Percentiles rank a stretch among this genome's conserved stretches.
phyloP scores from a whole-genome alignment of 345 rosid species.

The Linum tenue region DNA sequence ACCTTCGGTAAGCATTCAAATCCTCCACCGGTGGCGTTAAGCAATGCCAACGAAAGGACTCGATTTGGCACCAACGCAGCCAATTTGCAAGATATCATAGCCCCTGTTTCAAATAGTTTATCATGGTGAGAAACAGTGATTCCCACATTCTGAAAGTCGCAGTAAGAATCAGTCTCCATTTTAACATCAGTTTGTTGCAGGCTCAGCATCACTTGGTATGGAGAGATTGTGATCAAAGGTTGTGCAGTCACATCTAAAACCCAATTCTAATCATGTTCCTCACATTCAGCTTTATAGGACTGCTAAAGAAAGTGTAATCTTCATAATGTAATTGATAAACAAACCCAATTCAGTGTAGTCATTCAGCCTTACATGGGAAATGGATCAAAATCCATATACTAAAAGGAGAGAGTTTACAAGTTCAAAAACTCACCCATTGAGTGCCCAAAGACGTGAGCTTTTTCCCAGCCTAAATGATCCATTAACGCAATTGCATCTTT shows the following conservation, averaged over 20 bases:
- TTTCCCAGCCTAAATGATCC: slow-evolving; percentile 89
- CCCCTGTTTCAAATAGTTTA: slow-evolving; percentile 42
- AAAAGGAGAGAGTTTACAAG: neutral
- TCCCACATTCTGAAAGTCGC: too few relatives aligned
- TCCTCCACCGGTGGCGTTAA: slow-evolving; percentile 98
- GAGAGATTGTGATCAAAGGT: neutral
- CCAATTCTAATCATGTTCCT: too few relatives aligned
- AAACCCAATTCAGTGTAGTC: neutral
- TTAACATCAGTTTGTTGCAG: neutral
- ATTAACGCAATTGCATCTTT: slow-evolving; percentile 68
- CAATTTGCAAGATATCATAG: slow-evolving; percentile 90
- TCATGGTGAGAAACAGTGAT: neutral
- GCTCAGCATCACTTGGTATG: neutral
- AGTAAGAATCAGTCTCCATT: too few relatives aligned
- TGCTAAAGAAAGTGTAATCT: too few relatives aligned
- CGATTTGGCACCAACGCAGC: slow-evolving; percentile 82
- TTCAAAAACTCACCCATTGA: slow-evolving; percentile 69
- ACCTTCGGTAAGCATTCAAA: slow-evolving; percentile 91
- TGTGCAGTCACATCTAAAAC: too few relatives aligned
- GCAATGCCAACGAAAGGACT: slow-evolving; percentile 72
- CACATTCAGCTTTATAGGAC: too few relatives aligned
- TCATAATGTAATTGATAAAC: too few relatives aligned
- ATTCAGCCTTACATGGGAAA: neutral
- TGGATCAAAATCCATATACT: neutral
- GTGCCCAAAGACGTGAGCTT: slow-evolving; percentile 81